Conservation (phyloP, 2,329 filamentous ascomycete genomes). For the Beauveria sp. region DNA sequence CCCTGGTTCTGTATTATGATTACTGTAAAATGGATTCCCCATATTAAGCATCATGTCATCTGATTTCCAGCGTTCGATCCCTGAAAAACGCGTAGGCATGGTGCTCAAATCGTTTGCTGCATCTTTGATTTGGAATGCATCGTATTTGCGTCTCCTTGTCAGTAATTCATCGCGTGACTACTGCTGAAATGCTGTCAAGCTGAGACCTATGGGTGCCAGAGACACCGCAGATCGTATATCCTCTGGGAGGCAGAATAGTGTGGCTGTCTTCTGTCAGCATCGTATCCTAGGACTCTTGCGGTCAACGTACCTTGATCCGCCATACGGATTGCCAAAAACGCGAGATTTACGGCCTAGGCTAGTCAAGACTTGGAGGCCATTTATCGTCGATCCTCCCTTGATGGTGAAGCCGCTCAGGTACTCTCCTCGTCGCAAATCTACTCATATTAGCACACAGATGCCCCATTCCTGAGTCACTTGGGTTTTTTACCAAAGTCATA, state of each 20-base stretch:
- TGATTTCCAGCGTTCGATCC: background rate
- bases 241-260: constrained; percentile 79
- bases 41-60: background rate
- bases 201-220: constrained; percentile 73
- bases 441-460: constrained; percentile 17
- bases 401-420: constrained; percentile 81
- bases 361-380: constrained; percentile 84
- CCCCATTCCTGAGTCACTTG: background rate
- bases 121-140: background rate
- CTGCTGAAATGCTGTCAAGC: constrained; percentile 79
- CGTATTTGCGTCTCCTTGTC: background rate
- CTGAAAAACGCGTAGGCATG: background rate
- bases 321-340: constrained; percentile 72
- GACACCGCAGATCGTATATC: constrained; percentile 82
- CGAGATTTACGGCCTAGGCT: constrained; percentile 80
- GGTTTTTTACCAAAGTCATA: constrained; percentile 65
- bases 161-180: constrained; percentile 40
- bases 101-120: background rate
- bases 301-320: constrained; percentile 69
- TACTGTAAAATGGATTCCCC: background rate
- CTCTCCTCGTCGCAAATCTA: constrained; percentile 78
- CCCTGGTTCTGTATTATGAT: background rate
- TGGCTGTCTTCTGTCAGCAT: constrained; percentile 45
- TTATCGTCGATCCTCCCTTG: constrained; percentile 73
- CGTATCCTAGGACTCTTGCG: background rate